These are phyloP conservation scores for Colletotrichum euphorbiae DNA, from an alignment of 2,329 filamentous ascomycete genomes.

Conservation along the genomic window DNA sequence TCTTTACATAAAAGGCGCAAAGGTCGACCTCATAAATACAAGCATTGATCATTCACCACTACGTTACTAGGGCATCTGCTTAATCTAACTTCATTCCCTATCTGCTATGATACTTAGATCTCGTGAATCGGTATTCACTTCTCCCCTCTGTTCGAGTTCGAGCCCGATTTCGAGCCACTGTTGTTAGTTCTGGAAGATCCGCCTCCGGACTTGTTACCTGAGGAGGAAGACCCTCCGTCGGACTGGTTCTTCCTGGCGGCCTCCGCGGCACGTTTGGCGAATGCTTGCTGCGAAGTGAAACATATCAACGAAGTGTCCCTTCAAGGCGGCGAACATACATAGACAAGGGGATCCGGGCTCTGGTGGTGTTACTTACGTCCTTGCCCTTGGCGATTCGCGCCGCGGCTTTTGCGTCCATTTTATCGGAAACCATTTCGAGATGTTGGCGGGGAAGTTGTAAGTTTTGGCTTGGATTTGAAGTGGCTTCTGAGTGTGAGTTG, in stretches of 20 bases:
- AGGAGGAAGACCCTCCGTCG: background rate
- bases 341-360: background rate
- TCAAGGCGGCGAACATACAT: no score
- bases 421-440: background rate
- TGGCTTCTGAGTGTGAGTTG: background rate
- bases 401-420: constrained; percentile 13
- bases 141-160: background rate
- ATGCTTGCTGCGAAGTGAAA: background rate
- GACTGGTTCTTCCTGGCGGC: constrained; percentile 6
- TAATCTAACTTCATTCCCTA: no score
- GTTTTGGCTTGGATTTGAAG: no score
- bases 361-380: background rate
- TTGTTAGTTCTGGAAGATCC: background rate
- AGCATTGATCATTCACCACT: background rate
- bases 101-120: no score
- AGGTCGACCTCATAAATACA: background rate
- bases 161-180: background rate
- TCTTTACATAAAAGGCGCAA: background rate
- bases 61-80: no score
- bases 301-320: background rate
- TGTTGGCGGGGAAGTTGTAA: background rate
- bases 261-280: background rate
- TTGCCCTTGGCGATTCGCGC: constrained; percentile 16
- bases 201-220: constrained; percentile 1
- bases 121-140: background rate